Conservation (phyloP, 1,284 basidiomycete genomes). For the Ceratobasidium papillatum region DNA sequence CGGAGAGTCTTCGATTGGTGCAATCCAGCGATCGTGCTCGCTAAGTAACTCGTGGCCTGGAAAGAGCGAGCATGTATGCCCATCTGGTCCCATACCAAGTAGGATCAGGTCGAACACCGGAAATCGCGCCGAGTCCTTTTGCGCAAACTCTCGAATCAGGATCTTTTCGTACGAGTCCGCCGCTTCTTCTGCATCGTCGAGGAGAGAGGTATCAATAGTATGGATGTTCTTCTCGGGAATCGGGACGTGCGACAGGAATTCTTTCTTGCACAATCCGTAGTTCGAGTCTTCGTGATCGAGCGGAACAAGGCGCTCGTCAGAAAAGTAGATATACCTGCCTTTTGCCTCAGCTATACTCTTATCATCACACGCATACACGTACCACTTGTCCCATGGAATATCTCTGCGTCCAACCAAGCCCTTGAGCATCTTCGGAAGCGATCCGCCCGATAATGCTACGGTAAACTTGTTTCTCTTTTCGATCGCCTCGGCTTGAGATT, state of each 20-base stretch:
- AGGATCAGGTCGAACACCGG: slow-evolving; percentile 95
- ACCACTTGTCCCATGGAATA: slow-evolving; percentile 97
- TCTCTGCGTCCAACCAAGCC: slow-evolving; percentile 75
- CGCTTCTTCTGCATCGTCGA: slow-evolving; percentile 82
- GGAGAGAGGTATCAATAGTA: slow-evolving; percentile 75
- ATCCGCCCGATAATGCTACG: slow-evolving; percentile 92
- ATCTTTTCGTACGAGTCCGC: slow-evolving; percentile 93
- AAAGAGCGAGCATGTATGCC: slow-evolving; percentile 97
- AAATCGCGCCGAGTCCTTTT: slow-evolving; percentile 89
- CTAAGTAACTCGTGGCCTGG: slow-evolving; percentile 85
- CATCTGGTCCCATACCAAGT: slow-evolving; percentile 93
- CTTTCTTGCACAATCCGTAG: slow-evolving; percentile 77
- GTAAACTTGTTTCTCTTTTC: slow-evolving; percentile 90
- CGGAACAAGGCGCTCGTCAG: slow-evolving; percentile 95
- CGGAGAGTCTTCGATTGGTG: slow-evolving; percentile 90
- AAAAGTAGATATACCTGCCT: slow-evolving; percentile 95
- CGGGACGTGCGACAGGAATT: slow-evolving; percentile 86
- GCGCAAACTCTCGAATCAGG: slow-evolving; percentile 90
- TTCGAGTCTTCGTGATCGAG: slow-evolving; percentile 94
- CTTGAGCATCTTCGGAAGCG: slow-evolving; percentile 84
- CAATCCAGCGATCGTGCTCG: slow-evolving; percentile 94
- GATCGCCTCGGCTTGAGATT: slow-evolving; percentile 90
- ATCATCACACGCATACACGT: slow-evolving; percentile 49
- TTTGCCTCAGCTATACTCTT: slow-evolving; percentile 25
- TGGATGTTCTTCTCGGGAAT: slow-evolving; percentile 77